These are phyloP conservation scores for Porodaedalea pini DNA, from an alignment of 1,284 basidiomycete species.

Conservation along the genomic window DNA sequence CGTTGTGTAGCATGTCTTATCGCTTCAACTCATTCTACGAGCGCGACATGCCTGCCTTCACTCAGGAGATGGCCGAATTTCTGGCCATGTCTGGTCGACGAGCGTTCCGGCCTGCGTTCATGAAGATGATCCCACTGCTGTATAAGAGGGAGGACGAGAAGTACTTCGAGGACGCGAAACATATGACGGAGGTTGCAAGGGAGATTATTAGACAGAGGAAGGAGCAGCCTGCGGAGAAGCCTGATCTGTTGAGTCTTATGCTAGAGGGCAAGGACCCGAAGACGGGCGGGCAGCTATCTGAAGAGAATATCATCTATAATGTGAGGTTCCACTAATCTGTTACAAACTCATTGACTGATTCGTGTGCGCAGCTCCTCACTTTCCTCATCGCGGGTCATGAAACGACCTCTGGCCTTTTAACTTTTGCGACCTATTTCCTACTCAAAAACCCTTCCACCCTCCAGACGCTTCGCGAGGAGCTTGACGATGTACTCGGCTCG, in stretches of 20 bases:
- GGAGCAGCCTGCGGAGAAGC: slow-evolving; percentile 37
- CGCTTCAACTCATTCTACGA: slow-evolving; percentile 30
- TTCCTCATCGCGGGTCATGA: slow-evolving; percentile 56
- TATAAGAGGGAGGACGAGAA: slow-evolving; percentile 37
- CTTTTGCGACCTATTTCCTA: slow-evolving; percentile 42
- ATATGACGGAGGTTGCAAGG: slow-evolving; percentile 39
- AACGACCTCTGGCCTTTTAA: slow-evolving; percentile 44
- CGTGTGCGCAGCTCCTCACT: slow-evolving; percentile 38
- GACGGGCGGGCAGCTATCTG: slow-evolving; percentile 42
- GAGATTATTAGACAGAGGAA: slow-evolving; percentile 36
- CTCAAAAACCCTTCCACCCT: slow-evolving; percentile 43
- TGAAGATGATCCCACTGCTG: slow-evolving; percentile 30
- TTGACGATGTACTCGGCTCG: slow-evolving; percentile 42
- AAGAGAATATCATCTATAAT: slow-evolving; percentile 45
- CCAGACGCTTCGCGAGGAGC: slow-evolving; percentile 43
- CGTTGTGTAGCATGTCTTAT: slow-evolving; percentile 44
- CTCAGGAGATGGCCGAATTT: slow-evolving; percentile 42
- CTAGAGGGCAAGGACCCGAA: slow-evolving; percentile 43
- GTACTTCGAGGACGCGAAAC: slow-evolving; percentile 39
- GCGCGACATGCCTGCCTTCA: slow-evolving; percentile 29
- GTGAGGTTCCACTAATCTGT: slow-evolving; percentile 26
- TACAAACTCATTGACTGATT: background rate
- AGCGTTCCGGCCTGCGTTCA: slow-evolving; percentile 35
- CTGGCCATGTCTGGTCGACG: slow-evolving; percentile 38
- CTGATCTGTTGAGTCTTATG: slow-evolving; percentile 48